Evolutionary conservation across 352 stramenopile species (phyloP), one percentile per base, ranked within the genome.

Genomic region (Thalassiosira ordinaria): DNA sequence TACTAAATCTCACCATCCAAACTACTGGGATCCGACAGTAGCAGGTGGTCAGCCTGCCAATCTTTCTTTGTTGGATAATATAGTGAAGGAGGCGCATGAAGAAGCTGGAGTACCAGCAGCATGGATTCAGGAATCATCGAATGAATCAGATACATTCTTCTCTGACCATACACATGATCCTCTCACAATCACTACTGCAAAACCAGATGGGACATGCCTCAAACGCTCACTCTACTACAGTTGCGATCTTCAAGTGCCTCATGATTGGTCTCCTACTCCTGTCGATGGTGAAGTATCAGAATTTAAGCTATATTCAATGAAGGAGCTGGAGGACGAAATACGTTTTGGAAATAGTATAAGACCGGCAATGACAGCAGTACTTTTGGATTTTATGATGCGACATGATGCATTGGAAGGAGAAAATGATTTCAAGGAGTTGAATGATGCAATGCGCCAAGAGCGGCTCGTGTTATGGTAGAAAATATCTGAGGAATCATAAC

Each of bases 41-140:
- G 86, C 86, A 0, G 86, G 86, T 20, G 81, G 82, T 7, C 74
- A 88, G 55, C 78, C 82, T 27, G 62, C 64, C 27, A 52, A 67
- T 9, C 39, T 90, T 27, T 47, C 41, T 20, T 44, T 78, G 1
- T 51, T 72, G 14, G 80, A 90, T 16, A 89, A 89, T 64, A 72
- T 91, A 1, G 63, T 90, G 11, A 89, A 90, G 67, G 86, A 91
- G 35, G 77, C 74, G 8, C 55, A 63, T 16, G 86, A 91, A 69
- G 86, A 91, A 65, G 86, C 86, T 18, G 78, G 77, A 3, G 82
- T 91, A n/a, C 65, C 73, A 24, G 35, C 67, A 13, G 31, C 66
- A 49, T 39, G 87, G 49, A 65, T 69, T 26, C 24, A 73, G 39
- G 18, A 26, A 46, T 33, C 63, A 33, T 56, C 53, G 2, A 66